Evolutionary conservation across 163 green algal species (phyloP), one percentile per base, ranked within the genome.

Genomic region (Chlorella variabilis): DNA sequence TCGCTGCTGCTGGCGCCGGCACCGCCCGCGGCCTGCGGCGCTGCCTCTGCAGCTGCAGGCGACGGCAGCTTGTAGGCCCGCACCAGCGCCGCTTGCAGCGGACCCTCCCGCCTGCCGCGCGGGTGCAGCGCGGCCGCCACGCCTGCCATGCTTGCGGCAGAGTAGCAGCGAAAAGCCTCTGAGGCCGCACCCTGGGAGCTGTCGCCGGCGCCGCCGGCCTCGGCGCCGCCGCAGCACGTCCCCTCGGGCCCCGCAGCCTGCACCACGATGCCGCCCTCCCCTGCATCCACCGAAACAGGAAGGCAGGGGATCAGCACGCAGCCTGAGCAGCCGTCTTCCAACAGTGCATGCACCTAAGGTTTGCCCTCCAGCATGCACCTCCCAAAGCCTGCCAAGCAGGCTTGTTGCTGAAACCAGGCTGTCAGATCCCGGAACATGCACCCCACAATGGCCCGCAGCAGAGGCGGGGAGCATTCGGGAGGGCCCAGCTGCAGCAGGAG

Each of bases 111-210:
- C 63, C 59, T 38, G 27, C 82, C 82, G 27, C 38, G 34, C 18
- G 74, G 74, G 65, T 83, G 45, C 63, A 86, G 62, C 11, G 82
- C 63, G 6, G 82, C 82, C 38, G 77, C 63, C 27, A 86, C 27
- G 5, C 25, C 36, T 1, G 51, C 33, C 34, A 80, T 23, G 42
- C 38, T 33, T 0, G 34, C 41, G 1, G 27, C 23, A 0, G 78
- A 6, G 41, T 79, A 74, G 23, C 38, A 54, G 23, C 56, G 27
- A 15, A 48, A 42, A 7, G 25, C 54, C 54, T 79, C 71, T 13
- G 4, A 5, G 13, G 0, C 9, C 29, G 36, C 56, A 3, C 56
- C 71, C 5, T 29, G 29, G 33, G 39, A 6, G 34, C 65, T 42
- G 15, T 13, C 49, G 31, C 31, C 39, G 1, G 6, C 41, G 41